Evolutionary conservation across 768 basidiomycete genomes (phyloP).

Genomic region (Calvatia gigantea): DNA sequence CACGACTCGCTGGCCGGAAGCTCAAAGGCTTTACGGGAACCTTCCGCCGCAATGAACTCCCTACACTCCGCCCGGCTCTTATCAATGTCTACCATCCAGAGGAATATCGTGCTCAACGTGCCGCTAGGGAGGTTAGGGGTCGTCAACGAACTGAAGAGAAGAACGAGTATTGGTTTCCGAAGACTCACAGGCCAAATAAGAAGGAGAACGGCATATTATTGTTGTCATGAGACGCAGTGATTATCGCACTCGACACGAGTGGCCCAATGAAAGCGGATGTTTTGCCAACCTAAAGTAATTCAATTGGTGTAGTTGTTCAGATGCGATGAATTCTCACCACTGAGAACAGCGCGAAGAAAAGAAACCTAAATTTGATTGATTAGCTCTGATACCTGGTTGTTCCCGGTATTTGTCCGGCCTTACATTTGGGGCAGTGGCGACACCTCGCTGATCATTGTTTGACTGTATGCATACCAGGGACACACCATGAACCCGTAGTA

Average conservation of each 20-base stretch:
- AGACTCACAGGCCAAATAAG: constrained; percentile 60
- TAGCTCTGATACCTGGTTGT: not conserved
- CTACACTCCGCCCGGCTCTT: constrained; percentile 65
- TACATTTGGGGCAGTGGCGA: constrained; percentile 71
- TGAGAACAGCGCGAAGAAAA: constrained; percentile 74
- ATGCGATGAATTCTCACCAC: constrained; percentile 37
- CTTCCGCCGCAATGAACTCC: constrained; percentile 56
- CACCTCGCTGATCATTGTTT: constrained; percentile 82
- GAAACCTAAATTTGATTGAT: constrained; percentile 40
- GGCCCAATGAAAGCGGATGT: constrained; percentile 77
- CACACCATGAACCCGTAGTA: constrained; percentile 73
- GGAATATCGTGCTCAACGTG: constrained; percentile 49
- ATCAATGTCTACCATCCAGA: constrained; percentile 60
- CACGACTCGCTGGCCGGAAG: not conserved
- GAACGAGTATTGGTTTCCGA: not conserved
- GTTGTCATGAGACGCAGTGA: constrained; percentile 62
- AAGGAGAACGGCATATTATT: constrained; percentile 77
- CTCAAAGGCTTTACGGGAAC: constrained; percentile 20
- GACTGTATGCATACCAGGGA: constrained; percentile 80
- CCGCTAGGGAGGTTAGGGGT: constrained; percentile 34
- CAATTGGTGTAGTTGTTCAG: not conserved
- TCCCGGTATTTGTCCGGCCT: constrained; percentile 12
- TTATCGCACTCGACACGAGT: constrained; percentile 72
- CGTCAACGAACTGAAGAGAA: not conserved
- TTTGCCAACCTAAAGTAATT: constrained; percentile 51